Percentiles rank a stretch among this genome's conserved stretches.
phyloP scores from a whole-genome alignment of 129 eudicot genomes.

The Silybum marianum region DNA sequence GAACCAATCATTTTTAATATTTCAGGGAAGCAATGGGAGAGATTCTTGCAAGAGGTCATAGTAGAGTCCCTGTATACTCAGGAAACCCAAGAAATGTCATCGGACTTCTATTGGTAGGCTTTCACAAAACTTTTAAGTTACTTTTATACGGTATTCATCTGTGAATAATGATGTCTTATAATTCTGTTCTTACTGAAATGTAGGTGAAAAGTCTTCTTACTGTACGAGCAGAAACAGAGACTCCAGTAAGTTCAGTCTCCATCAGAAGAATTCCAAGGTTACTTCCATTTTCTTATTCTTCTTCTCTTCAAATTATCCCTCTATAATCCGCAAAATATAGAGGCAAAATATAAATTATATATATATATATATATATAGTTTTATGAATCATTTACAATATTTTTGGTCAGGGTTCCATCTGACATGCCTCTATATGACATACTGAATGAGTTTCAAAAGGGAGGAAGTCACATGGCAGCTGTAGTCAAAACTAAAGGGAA shows the following conservation, averaged over 20 bases:
- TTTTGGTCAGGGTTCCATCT: constrained; percentile 75
- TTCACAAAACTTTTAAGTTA: not conserved
- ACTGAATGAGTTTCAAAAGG: constrained; percentile 96
- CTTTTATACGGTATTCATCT: not conserved
- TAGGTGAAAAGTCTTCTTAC: constrained; percentile 98
- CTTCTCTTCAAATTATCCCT: not conserved
- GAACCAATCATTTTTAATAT: not conserved
- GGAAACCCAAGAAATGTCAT: constrained; percentile 88
- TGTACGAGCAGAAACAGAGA: constrained; percentile 94
- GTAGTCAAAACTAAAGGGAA: constrained; percentile 76
- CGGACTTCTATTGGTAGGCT: constrained; percentile 84
- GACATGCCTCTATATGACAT: constrained; percentile 98
- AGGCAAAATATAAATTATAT: not conserved
- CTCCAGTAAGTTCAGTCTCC: constrained; percentile 98
- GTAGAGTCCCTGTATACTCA: constrained; percentile 96
- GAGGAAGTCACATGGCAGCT: constrained; percentile 99
- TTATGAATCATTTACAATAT: not conserved
- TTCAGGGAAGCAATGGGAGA: constrained; percentile 96
- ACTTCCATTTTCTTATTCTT: not conserved
- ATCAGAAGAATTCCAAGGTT: constrained; percentile 96
- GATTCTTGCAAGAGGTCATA: constrained; percentile 95
- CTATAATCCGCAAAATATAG: not conserved
- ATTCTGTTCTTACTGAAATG: constrained; percentile 17
- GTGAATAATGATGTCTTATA: not conserved
- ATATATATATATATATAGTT: too few species aligned